Evolutionary conservation across 1,139 yeast genomes (phyloP), one percentile per base, ranked within the genome.

Genomic region (Suhomyces kunorum): DNA sequence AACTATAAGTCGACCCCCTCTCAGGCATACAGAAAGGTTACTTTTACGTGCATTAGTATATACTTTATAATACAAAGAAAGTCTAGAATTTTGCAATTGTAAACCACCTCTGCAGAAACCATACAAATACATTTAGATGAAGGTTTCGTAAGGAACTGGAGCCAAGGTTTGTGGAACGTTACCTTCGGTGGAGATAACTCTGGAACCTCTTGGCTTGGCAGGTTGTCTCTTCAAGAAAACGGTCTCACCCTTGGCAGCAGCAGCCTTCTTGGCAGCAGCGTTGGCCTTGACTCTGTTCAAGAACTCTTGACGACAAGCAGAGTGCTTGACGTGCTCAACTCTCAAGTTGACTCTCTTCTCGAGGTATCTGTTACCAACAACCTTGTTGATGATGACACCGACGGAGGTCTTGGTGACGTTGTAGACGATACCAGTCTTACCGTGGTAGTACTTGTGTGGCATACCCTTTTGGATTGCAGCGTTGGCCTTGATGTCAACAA

Each of bases 391-490:
- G 69, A 92, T 87, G 63, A 92, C 95, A 83, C 98, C 98, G 58
- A 92, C 98, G 54, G 98, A 80, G 53, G 96, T 78, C 83, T 87
- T 92, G 84, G 98, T 92, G 61, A 92, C 94, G 83, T 92, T 92
- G 95, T 83, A 92, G 58, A 92, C 84, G 61, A 90, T 88, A 84
- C 98, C 98, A 59, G 98, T 92, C 86, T 89, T 92, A 78, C 98
- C 98, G 82, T 90, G 97, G 96, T 92, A 92, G 86, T 82, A 90
- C 82, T 92, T 92, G 89, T 88, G 96, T 74, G 98, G 98, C 97
- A 92, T 89, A 87, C 98, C 98, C 84, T 90, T 89, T 76, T 92
- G 98, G 80, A 90, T 81, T 61, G 98, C 82, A 82, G 96, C 97
- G 74, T 92, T 92, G 76, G 95, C 98, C 80, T 88, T 90, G 81